Percentiles rank a stretch among this genome's conserved stretches.
Evolutionary conservation across 768 basidiomycete genomes (phyloP).

Genomic region (Pleurotus pulmonarius): DNA sequence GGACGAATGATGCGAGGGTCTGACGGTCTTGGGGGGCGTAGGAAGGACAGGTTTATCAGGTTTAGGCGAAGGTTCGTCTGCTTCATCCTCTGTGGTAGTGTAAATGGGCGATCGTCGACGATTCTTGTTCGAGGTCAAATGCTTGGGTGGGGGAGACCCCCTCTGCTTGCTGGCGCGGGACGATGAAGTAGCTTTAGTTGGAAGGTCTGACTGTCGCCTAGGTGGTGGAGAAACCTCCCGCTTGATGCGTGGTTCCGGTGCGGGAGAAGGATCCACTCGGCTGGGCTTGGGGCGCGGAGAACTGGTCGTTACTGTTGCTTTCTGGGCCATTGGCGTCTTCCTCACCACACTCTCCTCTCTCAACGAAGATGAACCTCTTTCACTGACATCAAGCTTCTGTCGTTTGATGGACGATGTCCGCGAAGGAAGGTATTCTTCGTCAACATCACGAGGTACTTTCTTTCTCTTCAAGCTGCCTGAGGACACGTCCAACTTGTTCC

Average conservation of each 20-base stretch:
- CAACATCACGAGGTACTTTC: constrained; percentile 23
- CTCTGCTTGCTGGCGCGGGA: background rate
- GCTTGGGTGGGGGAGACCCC: background rate
- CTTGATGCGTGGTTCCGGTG: constrained; percentile 17
- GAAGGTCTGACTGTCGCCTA: background rate
- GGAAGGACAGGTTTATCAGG: constrained; percentile 12
- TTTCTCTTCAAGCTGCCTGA: constrained; percentile 35
- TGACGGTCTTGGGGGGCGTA: constrained; percentile 23
- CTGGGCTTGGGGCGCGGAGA: background rate
- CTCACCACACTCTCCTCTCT: constrained; percentile 8
- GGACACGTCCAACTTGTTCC: background rate
- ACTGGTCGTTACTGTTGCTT: constrained; percentile 21
- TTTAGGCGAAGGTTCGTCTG: constrained; percentile 31
- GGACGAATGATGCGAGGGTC: constrained; percentile 10
- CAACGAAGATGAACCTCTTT: constrained; percentile 8
- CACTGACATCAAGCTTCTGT: constrained; percentile 36
- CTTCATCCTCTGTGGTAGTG: constrained; percentile 64
- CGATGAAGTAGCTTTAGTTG: background rate
- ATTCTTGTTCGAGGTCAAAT: constrained; percentile 21
- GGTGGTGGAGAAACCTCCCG: constrained; percentile 2
- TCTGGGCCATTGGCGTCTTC: constrained; percentile 29
- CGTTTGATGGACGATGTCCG: constrained; percentile 29
- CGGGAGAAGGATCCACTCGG: constrained; percentile 33
- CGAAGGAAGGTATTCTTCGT: constrained; percentile 22
- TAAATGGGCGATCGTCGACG: constrained; percentile 60